Evolutionary conservation across 2,329 filamentous ascomycete genomes (phyloP).

Genomic region (Hypoxylon sp.): DNA sequence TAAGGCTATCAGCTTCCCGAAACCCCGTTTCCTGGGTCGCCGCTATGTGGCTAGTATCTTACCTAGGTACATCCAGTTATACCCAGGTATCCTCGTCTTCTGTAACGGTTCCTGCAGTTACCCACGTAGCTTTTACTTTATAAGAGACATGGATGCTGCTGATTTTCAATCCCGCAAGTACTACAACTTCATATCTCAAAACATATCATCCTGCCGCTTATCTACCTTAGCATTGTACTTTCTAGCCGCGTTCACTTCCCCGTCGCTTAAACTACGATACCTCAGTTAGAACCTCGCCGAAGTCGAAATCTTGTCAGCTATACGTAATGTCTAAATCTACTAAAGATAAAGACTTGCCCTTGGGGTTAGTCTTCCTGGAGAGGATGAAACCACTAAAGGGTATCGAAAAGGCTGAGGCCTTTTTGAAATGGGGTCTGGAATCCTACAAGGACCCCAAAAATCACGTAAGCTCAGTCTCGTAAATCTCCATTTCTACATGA

Average conservation of each 20-base stretch:
- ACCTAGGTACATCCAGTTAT: not conserved
- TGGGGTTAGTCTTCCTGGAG: constrained; percentile 6
- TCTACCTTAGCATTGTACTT: not conserved
- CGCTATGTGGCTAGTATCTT: constrained; percentile 7
- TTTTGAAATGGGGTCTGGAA: constrained; percentile 15
- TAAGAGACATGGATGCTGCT: constrained; percentile 8
- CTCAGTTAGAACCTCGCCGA: not conserved
- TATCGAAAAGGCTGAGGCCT: constrained; percentile 35
- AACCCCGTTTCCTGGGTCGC: constrained; percentile 16
- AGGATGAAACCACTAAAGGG: constrained; percentile 17
- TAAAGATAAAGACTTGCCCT: not conserved
- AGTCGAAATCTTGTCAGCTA: not conserved
- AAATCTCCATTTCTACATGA: not conserved
- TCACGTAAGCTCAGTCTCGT: constrained; percentile 26
- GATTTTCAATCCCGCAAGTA: not conserved
- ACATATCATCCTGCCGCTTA: not conserved
- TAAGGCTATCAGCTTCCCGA: constrained; percentile 9
- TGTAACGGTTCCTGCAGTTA: constrained; percentile 9
- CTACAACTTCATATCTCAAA: not conserved
- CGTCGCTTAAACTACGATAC: not conserved
- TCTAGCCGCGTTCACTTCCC: not conserved
- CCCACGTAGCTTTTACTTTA: not conserved
- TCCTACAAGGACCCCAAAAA: constrained; percentile 21
- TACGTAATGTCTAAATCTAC: constrained; percentile 21
- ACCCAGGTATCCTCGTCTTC: not conserved